Conservation (phyloP, 148 eudicot genomes). For the Amaranthus cruentus region DNA sequence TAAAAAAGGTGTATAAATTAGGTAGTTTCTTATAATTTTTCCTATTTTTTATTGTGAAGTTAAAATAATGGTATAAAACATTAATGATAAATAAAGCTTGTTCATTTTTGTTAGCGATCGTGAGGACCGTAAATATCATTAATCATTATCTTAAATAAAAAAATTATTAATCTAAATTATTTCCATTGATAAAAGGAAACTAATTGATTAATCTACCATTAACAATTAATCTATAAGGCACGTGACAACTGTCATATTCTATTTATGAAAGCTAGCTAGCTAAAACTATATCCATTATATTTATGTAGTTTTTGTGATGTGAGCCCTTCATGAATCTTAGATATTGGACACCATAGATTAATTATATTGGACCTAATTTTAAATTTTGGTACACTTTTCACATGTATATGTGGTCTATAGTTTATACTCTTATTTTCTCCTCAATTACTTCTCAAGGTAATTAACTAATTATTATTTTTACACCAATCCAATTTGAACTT, state of each 20-base stretch:
- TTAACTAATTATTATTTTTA: not conserved
- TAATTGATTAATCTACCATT: not conserved
- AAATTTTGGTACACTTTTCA: too few relatives aligned
- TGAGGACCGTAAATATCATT: not conserved
- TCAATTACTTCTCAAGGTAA: not conserved
- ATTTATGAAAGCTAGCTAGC: not conserved
- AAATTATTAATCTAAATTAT: not conserved
- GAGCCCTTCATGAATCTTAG: conserved; percentile 16
- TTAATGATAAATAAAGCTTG: too few relatives aligned
- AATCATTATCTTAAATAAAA: not conserved
- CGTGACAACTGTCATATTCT: not conserved
- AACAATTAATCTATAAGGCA: not conserved
- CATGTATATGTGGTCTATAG: too few relatives aligned
- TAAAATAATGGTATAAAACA: too few relatives aligned
- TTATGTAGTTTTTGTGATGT: conserved; percentile 13
- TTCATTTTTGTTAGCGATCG: too few relatives aligned
- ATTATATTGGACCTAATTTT: too few relatives aligned
- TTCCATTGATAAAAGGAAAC: not conserved
- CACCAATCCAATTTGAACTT: not conserved
- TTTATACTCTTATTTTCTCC: not conserved
- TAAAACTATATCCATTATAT: not conserved
- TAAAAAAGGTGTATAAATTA: too few relatives aligned
- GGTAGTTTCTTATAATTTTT: too few relatives aligned
- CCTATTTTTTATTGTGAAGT: too few relatives aligned
- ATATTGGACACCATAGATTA: conserved; percentile 12